These are phyloP conservation scores for Exidia glandulosa DNA, from an alignment of 768 basidiomycete genomes.

Conservation along the genomic window DNA sequence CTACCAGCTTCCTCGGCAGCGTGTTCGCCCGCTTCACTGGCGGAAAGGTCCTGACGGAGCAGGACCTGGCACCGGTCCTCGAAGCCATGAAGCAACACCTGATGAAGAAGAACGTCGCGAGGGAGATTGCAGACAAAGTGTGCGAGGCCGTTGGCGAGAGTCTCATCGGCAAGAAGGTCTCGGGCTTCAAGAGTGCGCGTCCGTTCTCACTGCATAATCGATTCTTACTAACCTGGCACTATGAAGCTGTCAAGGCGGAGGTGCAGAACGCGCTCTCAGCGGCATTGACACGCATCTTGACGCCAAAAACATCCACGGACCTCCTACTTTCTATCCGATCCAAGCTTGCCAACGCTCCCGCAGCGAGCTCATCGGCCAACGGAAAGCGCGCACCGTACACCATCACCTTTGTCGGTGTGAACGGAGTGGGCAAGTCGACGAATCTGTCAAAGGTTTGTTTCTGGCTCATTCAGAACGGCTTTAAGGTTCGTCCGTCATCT, in stretches of 20 bases:
- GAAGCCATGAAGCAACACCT: slow-evolving; percentile 95
- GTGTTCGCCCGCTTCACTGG: slow-evolving; percentile 82
- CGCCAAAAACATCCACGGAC: slow-evolving; percentile 96
- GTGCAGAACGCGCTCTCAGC: slow-evolving; percentile 75
- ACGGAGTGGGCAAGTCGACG: slow-evolving; percentile 97
- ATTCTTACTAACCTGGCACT: slow-evolving; percentile 1
- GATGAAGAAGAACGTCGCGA: slow-evolving; percentile 98
- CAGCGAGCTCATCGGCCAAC: slow-evolving; percentile 51
- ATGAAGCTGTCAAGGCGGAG: slow-evolving; percentile 68
- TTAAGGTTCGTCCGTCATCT: slow-evolving; percentile 58
- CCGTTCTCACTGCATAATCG: not conserved
- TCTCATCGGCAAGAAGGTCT: slow-evolving; percentile 83
- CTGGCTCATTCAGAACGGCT: slow-evolving; percentile 94
- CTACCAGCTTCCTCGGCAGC: slow-evolving; percentile 57
- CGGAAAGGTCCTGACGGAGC: slow-evolving; percentile 67
- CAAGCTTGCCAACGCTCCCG: slow-evolving; percentile 64
- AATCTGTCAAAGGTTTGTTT: slow-evolving; percentile 98
- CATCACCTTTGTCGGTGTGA: slow-evolving; percentile 95
- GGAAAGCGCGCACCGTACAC: slow-evolving; percentile 64
- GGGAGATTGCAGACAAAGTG: slow-evolving; percentile 87
- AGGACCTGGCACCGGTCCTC: slow-evolving; percentile 78
- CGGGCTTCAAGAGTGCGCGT: slow-evolving; percentile 72
- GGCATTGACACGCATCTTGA: slow-evolving; percentile 85
- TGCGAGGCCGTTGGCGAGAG: slow-evolving; percentile 89
- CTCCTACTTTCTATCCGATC: slow-evolving; percentile 84